These are phyloP conservation scores for Trichoderma sp. DNA, from an alignment of 2,329 filamentous ascomycete species.

Conservation along the genomic window DNA sequence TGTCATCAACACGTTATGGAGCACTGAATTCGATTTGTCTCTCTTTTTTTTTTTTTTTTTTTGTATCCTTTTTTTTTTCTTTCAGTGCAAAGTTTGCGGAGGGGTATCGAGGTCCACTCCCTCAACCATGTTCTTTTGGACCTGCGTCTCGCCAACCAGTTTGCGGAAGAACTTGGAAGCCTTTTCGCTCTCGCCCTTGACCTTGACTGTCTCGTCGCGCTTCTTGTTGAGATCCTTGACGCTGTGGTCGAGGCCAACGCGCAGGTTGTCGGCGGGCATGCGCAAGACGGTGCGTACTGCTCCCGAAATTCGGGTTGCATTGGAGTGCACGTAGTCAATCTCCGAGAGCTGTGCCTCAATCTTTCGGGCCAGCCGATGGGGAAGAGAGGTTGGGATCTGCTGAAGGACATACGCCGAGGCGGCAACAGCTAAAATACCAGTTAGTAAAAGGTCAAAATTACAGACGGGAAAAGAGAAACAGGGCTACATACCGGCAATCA, in stretches of 20 bases:
- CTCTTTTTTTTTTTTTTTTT: not conserved
- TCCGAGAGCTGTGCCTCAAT: constrained; percentile 76
- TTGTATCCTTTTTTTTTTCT: not conserved
- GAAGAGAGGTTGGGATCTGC: constrained; percentile 86
- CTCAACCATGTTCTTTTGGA: constrained; percentile 53
- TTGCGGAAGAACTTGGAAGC: constrained; percentile 90
- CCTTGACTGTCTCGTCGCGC: constrained; percentile 80
- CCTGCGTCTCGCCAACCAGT: constrained; percentile 67
- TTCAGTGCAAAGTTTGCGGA: constrained; percentile 37
- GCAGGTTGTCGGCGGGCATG: constrained; percentile 82
- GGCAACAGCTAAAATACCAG: constrained; percentile 59
- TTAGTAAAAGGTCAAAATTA: constrained; percentile 19
- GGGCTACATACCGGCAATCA: constrained; percentile 70
- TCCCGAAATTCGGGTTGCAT: constrained; percentile 78
- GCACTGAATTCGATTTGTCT: not conserved
- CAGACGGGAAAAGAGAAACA: not conserved
- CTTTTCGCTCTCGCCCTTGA: constrained; percentile 79
- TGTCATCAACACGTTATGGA: constrained; percentile 16
- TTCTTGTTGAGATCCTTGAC: constrained; percentile 80
- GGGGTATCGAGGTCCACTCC: constrained; percentile 54
- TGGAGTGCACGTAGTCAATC: constrained; percentile 90
- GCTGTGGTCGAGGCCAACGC: constrained; percentile 77
- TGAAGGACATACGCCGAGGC: constrained; percentile 79
- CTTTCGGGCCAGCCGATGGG: constrained; percentile 80
- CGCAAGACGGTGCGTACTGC: constrained; percentile 89